Conservation (phyloP, 257 asterid genomes). For the Primulina tabacum region DNA sequence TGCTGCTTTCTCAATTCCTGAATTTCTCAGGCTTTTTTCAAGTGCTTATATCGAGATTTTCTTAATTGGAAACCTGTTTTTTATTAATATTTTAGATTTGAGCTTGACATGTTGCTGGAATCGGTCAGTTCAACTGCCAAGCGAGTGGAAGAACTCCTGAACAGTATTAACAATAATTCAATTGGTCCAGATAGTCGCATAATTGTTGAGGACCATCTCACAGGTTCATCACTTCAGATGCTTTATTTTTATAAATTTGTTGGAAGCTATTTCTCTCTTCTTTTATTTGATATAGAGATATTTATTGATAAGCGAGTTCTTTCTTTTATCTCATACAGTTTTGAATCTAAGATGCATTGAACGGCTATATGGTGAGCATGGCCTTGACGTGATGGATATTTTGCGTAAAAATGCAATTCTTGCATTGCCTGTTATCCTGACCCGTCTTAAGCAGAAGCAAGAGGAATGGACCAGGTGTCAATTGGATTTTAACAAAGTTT, state of each 20-base stretch:
- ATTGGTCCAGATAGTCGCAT: conserved; percentile 54
- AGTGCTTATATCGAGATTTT: conserved; percentile 15
- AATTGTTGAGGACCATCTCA: conserved; percentile 73
- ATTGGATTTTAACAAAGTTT: conserved; percentile 84
- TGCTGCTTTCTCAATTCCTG: background rate
- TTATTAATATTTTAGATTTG: conserved; percentile 61
- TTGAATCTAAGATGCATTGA: conserved; percentile 91
- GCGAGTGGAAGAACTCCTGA: conserved; percentile 79
- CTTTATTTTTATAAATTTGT: conserved; percentile 7
- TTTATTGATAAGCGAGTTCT: conserved; percentile 20
- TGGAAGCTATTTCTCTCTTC: conserved; percentile 8
- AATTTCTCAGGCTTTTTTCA: conserved; percentile 5
- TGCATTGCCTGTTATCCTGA: conserved; percentile 77
- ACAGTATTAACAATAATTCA: conserved; percentile 54
- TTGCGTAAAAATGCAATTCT: conserved; percentile 78
- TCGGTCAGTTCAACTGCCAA: conserved; percentile 77
- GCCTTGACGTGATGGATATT: conserved; percentile 90
- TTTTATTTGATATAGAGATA: background rate
- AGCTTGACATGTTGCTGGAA: conserved; percentile 95
- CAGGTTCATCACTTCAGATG: conserved; percentile 56
- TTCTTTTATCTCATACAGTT: conserved; percentile 43
- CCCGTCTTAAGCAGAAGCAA: conserved; percentile 95
- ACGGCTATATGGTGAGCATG: conserved; percentile 98
- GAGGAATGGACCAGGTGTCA: conserved; percentile 97
- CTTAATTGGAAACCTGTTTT: conserved; percentile 16